Conservation (phyloP, 2,329 filamentous ascomycete genomes). For the Tolypocladium endophyticum region DNA sequence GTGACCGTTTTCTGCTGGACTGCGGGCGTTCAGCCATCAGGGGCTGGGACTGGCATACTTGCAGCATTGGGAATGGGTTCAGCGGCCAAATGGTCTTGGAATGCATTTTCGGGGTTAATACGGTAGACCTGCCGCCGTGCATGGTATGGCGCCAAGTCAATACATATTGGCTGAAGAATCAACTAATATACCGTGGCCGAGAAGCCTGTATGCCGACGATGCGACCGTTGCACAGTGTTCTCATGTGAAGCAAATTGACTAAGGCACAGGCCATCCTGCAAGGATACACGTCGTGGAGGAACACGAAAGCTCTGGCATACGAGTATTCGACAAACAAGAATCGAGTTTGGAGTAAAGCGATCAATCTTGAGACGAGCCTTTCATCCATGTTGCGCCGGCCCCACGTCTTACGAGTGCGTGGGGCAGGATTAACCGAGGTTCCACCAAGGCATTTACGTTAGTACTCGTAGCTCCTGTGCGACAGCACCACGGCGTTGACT, state of each 20-base stretch:
- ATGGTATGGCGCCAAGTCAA: conserved; percentile 5
- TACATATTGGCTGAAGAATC: background rate
- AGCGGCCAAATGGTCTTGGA: conserved; percentile 16
- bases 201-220: background rate
- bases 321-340: background rate
- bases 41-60: conserved; percentile 17
- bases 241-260: background rate
- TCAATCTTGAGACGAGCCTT: too few relatives aligned
- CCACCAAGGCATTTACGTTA: conserved; percentile 10
- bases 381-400: background rate
- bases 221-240: background rate
- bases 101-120: conserved; percentile 16
- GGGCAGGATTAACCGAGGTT: conserved; percentile 21
- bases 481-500: background rate
- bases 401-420: background rate
- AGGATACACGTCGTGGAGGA: background rate
- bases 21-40: conserved; percentile 20
- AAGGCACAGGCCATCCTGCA: background rate
- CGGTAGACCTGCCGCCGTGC: conserved; percentile 5
- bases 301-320: background rate
- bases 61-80: conserved; percentile 18
- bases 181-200: background rate
- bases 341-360: too few relatives aligned
- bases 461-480: background rate
- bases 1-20: conserved; percentile 9